Conservation (phyloP, 208 protist genomes). For the Lotmaria passim region DNA sequence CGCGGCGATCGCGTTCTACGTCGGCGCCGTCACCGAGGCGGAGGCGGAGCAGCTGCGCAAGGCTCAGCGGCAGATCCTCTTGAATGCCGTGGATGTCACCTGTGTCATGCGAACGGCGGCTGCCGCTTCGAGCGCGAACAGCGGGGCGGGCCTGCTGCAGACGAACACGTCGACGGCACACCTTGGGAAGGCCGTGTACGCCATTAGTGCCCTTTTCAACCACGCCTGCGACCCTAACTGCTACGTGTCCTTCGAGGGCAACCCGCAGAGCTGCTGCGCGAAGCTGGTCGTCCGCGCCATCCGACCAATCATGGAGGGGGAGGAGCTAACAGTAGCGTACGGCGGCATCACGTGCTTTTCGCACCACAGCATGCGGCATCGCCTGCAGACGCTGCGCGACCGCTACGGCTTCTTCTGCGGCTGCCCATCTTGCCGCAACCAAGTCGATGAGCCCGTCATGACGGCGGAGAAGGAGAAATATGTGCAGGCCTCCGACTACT, state of each 20-base stretch:
- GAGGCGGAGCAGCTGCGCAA: conserved; percentile 77
- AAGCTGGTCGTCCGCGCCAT: conserved; percentile 66
- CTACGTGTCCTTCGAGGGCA: conserved; percentile 77
- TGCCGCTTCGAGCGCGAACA: conserved; percentile 33
- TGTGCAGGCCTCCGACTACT: conserved; percentile 85
- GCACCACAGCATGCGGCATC: conserved; percentile 77
- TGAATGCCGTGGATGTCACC: conserved; percentile 66
- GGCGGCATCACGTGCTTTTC: conserved; percentile 71
- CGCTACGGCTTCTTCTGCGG: conserved; percentile 83
- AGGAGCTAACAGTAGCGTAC: conserved; percentile 86
- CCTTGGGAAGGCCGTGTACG: conserved; percentile 79
- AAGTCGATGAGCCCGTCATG: conserved; percentile 76
- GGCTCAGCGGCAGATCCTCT: conserved; percentile 74
- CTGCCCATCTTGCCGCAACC: conserved; percentile 63
- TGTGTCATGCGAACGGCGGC: conserved; percentile 50
- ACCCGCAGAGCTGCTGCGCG: conserved; percentile 69
- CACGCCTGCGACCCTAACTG: conserved; percentile 91
- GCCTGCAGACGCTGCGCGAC: conserved; percentile 65
- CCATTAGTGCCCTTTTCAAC: conserved; percentile 64
- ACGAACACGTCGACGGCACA: conserved; percentile 51
- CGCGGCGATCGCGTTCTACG: conserved; percentile 61
- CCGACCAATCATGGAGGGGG: conserved; percentile 65
- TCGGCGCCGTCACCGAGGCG: conserved; percentile 51
- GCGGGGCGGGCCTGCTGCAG: conserved; percentile 35
- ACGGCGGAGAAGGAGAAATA: conserved; percentile 75